These are phyloP conservation scores for Fagopyrum homotropicum DNA, from an alignment of 148 eudicot species.

Conservation along the genomic window DNA sequence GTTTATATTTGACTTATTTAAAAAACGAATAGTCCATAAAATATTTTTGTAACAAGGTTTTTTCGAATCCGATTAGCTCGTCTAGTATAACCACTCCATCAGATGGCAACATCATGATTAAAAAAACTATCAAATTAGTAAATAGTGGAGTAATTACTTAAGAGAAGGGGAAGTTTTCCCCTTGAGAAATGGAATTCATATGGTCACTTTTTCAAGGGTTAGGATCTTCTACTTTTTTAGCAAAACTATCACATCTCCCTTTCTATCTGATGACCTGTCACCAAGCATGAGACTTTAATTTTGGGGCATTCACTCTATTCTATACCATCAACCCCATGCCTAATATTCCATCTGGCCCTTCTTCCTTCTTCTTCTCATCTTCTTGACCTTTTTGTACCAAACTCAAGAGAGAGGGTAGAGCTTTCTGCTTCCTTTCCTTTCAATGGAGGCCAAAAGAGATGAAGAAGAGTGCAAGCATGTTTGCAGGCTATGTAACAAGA, in stretches of 20 bases:
- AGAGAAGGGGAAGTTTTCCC: not conserved
- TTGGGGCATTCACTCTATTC: conserved; percentile 21
- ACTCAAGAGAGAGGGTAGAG: conserved; percentile 34
- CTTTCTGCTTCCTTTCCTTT: conserved; percentile 19
- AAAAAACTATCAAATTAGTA: too few species aligned
- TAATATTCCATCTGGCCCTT: conserved; percentile 20
- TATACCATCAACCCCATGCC: conserved; percentile 17
- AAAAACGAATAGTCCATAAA: too few species aligned
- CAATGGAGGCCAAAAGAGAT: conserved; percentile 23
- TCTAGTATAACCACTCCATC: too few species aligned
- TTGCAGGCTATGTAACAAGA: conserved; percentile 91
- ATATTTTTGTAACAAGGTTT: too few species aligned
- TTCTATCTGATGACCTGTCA: conserved; percentile 18
- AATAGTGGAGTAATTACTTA: not conserved
- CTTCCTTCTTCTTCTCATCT: conserved; percentile 2
- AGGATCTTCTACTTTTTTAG: conserved; percentile 31
- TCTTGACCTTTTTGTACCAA: conserved; percentile 6
- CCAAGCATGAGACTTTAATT: conserved; percentile 32
- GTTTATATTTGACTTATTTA: too few species aligned
- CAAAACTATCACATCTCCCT: conserved; percentile 37
- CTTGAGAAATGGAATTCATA: conserved; percentile 29
- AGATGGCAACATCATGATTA: too few species aligned
- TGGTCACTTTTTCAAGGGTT: conserved; percentile 34
- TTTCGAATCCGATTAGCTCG: too few species aligned
- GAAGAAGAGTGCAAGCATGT: conserved; percentile 29